phyloP scores from a whole-genome alignment of 148 eudicot genomes.

The Rhododendron simsii region DNA sequence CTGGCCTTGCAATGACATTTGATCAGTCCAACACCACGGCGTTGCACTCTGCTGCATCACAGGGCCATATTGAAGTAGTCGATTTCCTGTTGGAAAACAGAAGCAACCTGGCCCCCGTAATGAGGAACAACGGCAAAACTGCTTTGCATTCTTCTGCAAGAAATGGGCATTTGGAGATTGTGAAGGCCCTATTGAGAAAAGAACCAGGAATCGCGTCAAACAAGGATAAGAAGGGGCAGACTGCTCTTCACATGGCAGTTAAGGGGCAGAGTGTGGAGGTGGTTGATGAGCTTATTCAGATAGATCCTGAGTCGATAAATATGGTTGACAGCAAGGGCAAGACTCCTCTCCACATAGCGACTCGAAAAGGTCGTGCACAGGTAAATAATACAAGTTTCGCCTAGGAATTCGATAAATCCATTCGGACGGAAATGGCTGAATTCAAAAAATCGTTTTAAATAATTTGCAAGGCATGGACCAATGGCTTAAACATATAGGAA shows the following conservation, averaged over 20 bases:
- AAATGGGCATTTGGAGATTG: conserved; percentile 49
- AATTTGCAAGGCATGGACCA: not conserved
- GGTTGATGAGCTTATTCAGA: conserved; percentile 34
- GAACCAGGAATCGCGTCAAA: conserved; percentile 30
- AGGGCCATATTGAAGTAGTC: conserved; percentile 48
- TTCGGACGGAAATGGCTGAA: not conserved
- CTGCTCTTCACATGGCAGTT: conserved; percentile 64
- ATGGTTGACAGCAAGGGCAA: conserved; percentile 45
- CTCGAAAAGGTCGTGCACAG: conserved; percentile 49
- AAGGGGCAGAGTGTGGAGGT: conserved; percentile 47
- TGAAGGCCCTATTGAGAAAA: conserved; percentile 40
- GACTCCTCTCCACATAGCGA: conserved; percentile 49
- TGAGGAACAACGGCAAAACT: conserved; percentile 42
- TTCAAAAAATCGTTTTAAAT: not conserved
- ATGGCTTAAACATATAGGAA: not conserved
- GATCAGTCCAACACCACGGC: conserved; percentile 53
- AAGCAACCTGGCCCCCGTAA: conserved; percentile 37
- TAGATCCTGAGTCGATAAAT: conserved; percentile 29
- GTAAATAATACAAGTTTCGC: conserved; percentile 7
- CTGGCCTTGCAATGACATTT: conserved; percentile 42
- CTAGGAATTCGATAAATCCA: not conserved
- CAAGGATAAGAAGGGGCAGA: conserved; percentile 55
- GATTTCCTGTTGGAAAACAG: conserved; percentile 42
- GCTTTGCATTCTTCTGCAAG: conserved; percentile 53
- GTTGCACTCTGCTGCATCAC: conserved; percentile 42